Base-by-base conservation (phyloP, 805 yeast species). In the Cyberlindnera xishuangbannaensis region DNA sequence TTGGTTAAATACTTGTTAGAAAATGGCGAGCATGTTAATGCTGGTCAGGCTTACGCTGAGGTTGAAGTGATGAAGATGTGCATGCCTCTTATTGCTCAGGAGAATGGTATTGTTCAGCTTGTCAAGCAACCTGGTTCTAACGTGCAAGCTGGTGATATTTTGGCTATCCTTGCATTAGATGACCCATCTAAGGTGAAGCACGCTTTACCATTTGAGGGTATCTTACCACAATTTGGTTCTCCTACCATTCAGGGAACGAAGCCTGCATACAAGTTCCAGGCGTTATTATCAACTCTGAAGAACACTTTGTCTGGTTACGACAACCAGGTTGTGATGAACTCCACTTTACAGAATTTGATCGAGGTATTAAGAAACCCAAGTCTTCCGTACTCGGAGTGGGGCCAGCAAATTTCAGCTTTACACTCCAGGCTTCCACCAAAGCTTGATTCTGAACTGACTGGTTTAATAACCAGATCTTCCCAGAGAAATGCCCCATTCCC, bases 41-140 rank as follows among this genome's bases (percentile, higher is more conserved):
- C 92, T 40, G 97, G 97, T 41, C 95, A 90, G 64, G 79, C 97
- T 28, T 94, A 76, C 55, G 98, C 98, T 26, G 98, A 92, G 66
- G 96, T 92, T 37, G 99, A 92, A 66, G 98, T 92, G 47, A 92
- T 92, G 99, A 92, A 92, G 64, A 92, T 92, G 98, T 87, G 88
- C 63, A 92, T 92, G 97, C 97, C 98, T 31, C 72, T 92, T 51
- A 67, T 88, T 53, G 90, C 97, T 15, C 85, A 79, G 60, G 98
- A 90, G 60, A 82, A 83, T 52, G 99, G 99, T 71, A 69, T 73
- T 38, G 84, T 88, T 34, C 97, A 90, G 65, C 67, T 87, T 27
- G 77, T 92, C 56, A 90, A 92, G 62, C 98, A 92, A 66, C 97
- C 98, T 8, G 99, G 99, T 33, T 82, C 97, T n/a, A 86, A 95